phyloP scores from a whole-genome alignment of 371 early-diverging fungal species.

The Rhizopus delemar region DNA sequence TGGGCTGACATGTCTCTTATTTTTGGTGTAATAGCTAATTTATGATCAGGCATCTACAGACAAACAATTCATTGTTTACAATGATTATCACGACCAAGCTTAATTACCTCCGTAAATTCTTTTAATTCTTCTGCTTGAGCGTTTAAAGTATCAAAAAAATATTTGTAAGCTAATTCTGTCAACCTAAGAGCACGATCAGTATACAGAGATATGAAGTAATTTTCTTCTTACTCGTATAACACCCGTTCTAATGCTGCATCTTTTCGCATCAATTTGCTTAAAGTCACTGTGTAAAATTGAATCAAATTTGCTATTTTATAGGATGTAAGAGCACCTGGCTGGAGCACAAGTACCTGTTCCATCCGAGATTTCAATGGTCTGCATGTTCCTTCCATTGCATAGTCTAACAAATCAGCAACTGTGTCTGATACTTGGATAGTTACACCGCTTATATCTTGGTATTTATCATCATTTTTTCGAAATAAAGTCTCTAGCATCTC shows the following conservation, averaged over 20 bases:
- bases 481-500: constrained; percentile 85
- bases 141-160: constrained; percentile 70
- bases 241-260: constrained; percentile 56
- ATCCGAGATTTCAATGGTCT: constrained; percentile 79
- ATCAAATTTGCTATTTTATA: constrained; percentile 75
- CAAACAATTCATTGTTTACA: background rate
- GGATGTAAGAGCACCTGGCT: constrained; percentile 66
- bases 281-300: constrained; percentile 75
- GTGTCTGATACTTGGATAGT: constrained; percentile 28
- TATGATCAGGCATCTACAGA: constrained; percentile 59
- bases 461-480: constrained; percentile 21
- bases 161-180: constrained; percentile 65
- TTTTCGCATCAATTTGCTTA: constrained; percentile 62
- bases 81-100: background rate
- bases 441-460: constrained; percentile 15
- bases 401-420: constrained; percentile 60
- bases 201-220: no score
- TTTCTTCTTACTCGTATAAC: constrained; percentile 57
- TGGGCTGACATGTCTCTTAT: constrained; percentile 70
- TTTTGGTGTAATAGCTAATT: constrained; percentile 61
- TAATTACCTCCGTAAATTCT: constrained; percentile 53
- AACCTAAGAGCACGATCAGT: constrained; percentile 36
- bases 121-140: constrained; percentile 67
- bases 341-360: constrained; percentile 75
- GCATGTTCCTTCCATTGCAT: constrained; percentile 73